A percentile compares a stretch with the other conserved stretches of the same genome.
phyloP scores from a whole-genome alignment of 371 early-diverging fungal genomes.

The Zopfochytrium polystomum region DNA sequence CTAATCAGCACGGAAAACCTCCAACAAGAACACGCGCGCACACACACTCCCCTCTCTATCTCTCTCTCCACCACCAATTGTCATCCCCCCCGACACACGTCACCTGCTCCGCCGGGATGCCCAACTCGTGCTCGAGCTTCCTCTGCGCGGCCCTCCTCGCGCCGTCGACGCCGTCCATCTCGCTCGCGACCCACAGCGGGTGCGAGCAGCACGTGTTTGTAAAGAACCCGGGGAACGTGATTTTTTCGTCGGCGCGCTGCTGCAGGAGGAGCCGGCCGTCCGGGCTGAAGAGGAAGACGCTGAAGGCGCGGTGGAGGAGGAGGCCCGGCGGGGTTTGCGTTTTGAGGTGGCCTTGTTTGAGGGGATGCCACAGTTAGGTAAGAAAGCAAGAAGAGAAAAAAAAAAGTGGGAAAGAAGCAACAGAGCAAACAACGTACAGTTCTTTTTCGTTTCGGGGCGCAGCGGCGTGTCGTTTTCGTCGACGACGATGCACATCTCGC shows the following conservation, averaged over 20 bases:
- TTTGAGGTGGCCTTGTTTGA: conserved; percentile 79
- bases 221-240: conserved; percentile 94
- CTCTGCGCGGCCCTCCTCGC: conserved; percentile 79
- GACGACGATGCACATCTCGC: conserved; percentile 93
- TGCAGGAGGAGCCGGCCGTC: conserved; percentile 85
- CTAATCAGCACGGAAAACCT: too few species aligned
- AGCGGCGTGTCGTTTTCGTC: conserved; percentile 80
- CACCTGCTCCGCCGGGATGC: conserved; percentile 65
- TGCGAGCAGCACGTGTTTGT: conserved; percentile 98
- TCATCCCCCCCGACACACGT: too few species aligned
- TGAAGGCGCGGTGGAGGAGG: conserved; percentile 97
- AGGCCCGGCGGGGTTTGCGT: conserved; percentile 79
- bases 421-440: conserved; percentile 59
- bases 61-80: too few species aligned
- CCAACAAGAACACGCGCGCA: too few species aligned
- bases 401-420: not conserved
- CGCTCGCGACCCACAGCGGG: conserved; percentile 78
- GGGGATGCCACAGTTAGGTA: not conserved
- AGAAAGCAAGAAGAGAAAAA: conserved; percentile 6
- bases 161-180: conserved; percentile 77
- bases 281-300: conserved; percentile 85
- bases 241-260: conserved; percentile 89
- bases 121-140: conserved; percentile 94
- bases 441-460: conserved; percentile 86
- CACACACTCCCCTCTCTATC: too few species aligned